phyloP scores from a whole-genome alignment of 306 rosid genomes.

The Cucurbita ficifolia region DNA sequence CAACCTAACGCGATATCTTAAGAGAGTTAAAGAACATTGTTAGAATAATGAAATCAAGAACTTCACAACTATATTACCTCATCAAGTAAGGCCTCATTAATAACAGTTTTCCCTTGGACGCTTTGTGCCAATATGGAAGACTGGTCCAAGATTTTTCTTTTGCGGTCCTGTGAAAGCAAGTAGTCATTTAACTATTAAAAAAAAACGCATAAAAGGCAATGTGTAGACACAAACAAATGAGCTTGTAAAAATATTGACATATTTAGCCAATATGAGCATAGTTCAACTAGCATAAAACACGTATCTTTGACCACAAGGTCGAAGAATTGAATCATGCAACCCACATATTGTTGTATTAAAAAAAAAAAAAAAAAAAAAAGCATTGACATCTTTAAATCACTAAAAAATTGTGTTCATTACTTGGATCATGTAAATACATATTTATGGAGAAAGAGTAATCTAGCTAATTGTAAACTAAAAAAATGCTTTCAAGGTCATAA shows the following conservation, averaged over 20 bases:
- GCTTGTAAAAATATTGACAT: no score
- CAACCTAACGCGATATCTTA: constrained; percentile 38
- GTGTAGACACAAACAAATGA: not conserved
- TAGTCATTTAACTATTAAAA: not conserved
- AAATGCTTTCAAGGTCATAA: not conserved
- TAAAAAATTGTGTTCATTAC: not conserved
- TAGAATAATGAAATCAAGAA: constrained; percentile 11
- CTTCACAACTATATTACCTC: constrained; percentile 41
- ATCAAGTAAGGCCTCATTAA: constrained; percentile 58
- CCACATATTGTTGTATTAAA: no score
- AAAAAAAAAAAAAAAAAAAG: not conserved
- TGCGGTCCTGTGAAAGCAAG: constrained; percentile 45
- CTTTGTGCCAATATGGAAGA: constrained; percentile 55
- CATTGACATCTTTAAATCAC: not conserved
- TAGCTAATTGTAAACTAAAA: not conserved
- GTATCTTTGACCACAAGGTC: no score
- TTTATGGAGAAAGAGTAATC: not conserved
- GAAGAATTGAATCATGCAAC: no score
- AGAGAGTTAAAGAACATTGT: not conserved
- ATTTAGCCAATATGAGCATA: no score
- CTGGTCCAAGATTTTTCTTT: constrained; percentile 40
- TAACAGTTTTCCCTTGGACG: constrained; percentile 46
- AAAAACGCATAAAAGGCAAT: not conserved
- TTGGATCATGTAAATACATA: not conserved
- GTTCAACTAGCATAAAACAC: no score